phyloP scores from a whole-genome alignment of 495 filamentous ascomycete genomes.

The Penicillium diatomitis region DNA sequence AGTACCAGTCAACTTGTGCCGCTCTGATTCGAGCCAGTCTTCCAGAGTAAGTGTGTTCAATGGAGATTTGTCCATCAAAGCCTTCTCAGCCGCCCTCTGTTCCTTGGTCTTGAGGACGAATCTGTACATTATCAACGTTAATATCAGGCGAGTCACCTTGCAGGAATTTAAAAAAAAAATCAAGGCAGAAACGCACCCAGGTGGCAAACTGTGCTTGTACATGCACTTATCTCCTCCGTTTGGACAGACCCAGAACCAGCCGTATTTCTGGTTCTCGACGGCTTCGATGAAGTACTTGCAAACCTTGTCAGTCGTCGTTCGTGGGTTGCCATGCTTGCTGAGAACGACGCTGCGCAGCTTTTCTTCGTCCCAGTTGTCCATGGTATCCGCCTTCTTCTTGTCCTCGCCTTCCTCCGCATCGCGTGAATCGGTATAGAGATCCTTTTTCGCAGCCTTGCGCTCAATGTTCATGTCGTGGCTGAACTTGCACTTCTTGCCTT shows the following conservation, averaged over 20 bases:
- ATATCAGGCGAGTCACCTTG: not conserved
- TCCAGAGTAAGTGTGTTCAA: constrained; percentile 91
- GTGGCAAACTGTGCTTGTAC: constrained; percentile 92
- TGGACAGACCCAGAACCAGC: constrained; percentile 98
- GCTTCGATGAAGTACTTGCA: constrained; percentile 99
- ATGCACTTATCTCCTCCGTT: constrained; percentile 97
- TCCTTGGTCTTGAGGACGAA: constrained; percentile 98
- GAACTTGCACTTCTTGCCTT: constrained; percentile 97
- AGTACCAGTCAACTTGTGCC: constrained; percentile 83
- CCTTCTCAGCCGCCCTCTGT: constrained; percentile 92
- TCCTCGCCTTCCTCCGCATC: constrained; percentile 58
- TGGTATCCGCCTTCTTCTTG: constrained; percentile 83
- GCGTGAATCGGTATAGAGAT: constrained; percentile 81
- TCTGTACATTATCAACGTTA: constrained; percentile 34
- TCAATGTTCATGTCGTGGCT: constrained; percentile 84
- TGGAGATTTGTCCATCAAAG: constrained; percentile 92
- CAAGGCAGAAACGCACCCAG: constrained; percentile 54
- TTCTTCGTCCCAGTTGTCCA: constrained; percentile 95
- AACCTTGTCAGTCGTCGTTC: constrained; percentile 93
- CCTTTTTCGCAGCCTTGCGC: constrained; percentile 85
- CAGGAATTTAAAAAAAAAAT: not conserved
- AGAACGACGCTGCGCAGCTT: constrained; percentile 83
- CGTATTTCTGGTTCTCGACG: constrained; percentile 96
- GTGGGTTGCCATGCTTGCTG: constrained; percentile 95
- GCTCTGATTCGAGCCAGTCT: constrained; percentile 91